Evolutionary conservation across 805 yeast species (phyloP), one percentile per base, ranked within the genome.

Genomic region (Metschnikowia bowlesiae): DNA sequence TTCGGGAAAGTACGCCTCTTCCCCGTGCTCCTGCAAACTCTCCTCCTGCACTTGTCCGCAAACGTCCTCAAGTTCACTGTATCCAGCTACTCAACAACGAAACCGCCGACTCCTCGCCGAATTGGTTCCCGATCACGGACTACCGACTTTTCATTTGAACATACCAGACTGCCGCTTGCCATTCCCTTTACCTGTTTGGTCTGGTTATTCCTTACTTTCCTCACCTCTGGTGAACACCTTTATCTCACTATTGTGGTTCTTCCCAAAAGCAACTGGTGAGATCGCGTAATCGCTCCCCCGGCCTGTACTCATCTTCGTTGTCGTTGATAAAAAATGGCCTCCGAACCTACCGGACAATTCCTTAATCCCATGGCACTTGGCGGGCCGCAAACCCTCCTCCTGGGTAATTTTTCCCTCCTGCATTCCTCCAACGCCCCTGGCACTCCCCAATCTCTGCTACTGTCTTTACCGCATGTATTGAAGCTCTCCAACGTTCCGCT

Each of bases 401-500:
- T 32, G 38, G 43, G 37, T 34, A 37, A n/a, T 18, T 44, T 40
- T 11, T 34, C 46, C 16, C 46, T 44, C 16, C 39, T 26, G 39
- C 46, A 44, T 35, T 28, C 46, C 22, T 14, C 46, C 44, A 14
- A 39, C 42, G 16, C 29, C 30, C 26, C 38, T 13, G 26, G n/a
- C 30, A 39, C 39, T 30, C 44, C 41, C 18, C 36, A 44, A 39
- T 45, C 47, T 13, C 44, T 41, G 39, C 39, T 47, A 11, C 51
- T 43, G 40, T 39, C 39, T 18, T 34, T 34, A 39, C 46, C 29
- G 39, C 26, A 44, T 35, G 45, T 50, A 46, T 53, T 58, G 46
- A 55, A 53, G 40, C 39, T 86, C 46, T 71, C 72, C 56, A 84
- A 84, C 60, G 61, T 84, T 10, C 94, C 95, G 8, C 57, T 67